Percentiles rank a stretch among this genome's conserved stretches.
Conservation (phyloP, 2,329 filamentous ascomycete genomes). For the Botrytis deweyae region DNA sequence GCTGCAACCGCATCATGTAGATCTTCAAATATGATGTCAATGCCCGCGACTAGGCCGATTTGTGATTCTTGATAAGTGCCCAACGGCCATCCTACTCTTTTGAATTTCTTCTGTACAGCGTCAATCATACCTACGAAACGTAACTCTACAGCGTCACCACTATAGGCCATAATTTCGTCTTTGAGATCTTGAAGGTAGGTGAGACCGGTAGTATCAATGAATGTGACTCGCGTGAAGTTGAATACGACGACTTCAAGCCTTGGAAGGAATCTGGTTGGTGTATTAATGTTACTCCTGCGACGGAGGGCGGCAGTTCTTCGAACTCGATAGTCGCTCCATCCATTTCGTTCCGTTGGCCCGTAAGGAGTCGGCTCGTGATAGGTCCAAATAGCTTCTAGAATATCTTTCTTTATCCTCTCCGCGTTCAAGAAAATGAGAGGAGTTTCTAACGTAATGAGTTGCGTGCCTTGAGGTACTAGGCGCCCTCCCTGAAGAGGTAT, state of each 20-base stretch:
- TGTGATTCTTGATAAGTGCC: conserved; percentile 16
- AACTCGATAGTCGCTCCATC: conserved; percentile 8
- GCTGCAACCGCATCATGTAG: conserved; percentile 1
- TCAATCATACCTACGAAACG: conserved; percentile 29
- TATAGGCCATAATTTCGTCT: conserved; percentile 23
- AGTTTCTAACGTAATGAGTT: conserved; percentile 11
- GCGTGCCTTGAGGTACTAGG: neutral
- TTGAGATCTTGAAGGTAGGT: conserved; percentile 25
- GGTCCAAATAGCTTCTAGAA: conserved; percentile 5
- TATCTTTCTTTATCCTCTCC: conserved; percentile 2
- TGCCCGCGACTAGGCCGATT: conserved; percentile 2
- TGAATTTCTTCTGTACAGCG: conserved; percentile 25
- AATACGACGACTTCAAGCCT: conserved; percentile 26
- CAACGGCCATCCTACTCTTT: conserved; percentile 11
- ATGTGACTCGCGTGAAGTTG: conserved; percentile 26
- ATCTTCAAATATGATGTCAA: conserved; percentile 17
- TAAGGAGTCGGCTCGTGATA: conserved; percentile 1
- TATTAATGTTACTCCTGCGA: conserved; percentile 17
- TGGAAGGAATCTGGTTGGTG: conserved; percentile 20
- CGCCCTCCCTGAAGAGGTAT: neutral
- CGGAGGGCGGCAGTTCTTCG: conserved; percentile 1
- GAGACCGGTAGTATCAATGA: conserved; percentile 28
- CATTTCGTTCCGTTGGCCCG: neutral
- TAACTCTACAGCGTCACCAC: conserved; percentile 26
- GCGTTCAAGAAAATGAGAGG: conserved; percentile 10